Base-by-base conservation (phyloP, 2,329 filamentous ascomycete species). In the Orbilia brochopaga region DNA sequence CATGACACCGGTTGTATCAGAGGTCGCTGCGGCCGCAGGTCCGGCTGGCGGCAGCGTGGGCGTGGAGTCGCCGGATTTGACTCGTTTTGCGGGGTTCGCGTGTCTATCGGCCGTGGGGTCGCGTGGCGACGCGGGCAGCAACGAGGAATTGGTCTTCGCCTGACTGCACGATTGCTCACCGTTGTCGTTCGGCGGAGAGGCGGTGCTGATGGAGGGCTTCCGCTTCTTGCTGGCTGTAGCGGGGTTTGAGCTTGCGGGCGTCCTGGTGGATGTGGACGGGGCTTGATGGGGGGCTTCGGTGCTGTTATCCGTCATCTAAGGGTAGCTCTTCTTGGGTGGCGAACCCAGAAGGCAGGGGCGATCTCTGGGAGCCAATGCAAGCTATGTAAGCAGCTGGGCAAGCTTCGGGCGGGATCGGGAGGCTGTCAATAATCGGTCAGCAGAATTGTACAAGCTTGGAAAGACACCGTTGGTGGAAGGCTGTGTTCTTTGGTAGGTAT, bases 271-370 rank as follows among this genome's bases (percentile, higher is more conserved):
- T 27, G 67, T 65, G 50, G 67, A 61, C 4, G 27, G 8, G 35
- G 40, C 55, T 64, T 70, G 66, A 52, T 64, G 59, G 56, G 59
- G 59, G 54, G 54, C 46, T 48, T 27, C 51, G 50, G 44, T 60
- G 54, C 56, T 46, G 46, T 58, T 62, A 64, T 53, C 67, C 67
- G 67, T 64, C 67, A 72, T 72, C 55, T 65, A 72, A 51, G 56
- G 50, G 60, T 52, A 17, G 59, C 59, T 50, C 59, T 63, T 50
- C 59, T 62, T 46, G 58, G 58, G 50, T 40, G 21, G n/a, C 27
- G 23, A 24, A 54, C 58, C 58, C 59, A 63, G 51, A 56, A 50
- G 37, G 51, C 37, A 48, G 4, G 23, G 42, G 32, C 40, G 19
- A 40, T 37, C 37, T 55, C 17, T n/a, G 13, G 37, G 24, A 13